Evolutionary conservation across 441 rosid genomes (phyloP), one percentile per base, ranked within the genome.

Genomic region (Gossypium davidsonii): DNA sequence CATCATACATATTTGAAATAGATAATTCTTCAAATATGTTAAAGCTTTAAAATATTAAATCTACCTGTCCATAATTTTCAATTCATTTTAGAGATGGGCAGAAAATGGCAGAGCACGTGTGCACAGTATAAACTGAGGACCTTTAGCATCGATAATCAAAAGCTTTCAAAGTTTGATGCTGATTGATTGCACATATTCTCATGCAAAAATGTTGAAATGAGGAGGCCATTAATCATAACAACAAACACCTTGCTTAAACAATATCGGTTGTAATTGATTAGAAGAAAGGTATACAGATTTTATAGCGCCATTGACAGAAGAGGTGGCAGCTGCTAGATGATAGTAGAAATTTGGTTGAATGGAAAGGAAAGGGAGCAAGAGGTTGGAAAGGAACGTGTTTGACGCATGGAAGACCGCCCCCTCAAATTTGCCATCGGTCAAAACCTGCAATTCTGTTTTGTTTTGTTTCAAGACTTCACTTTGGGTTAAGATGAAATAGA

Each of bases 381-480:
- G 17, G 25, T 28, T 53, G 52, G 71, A 44, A 64, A 42, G 10
- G 67, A 53, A 44, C 66, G 74, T n/a, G 31, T 44, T 65, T 65
- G 31, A 34, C 58, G 75, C 62, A 48, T 76, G 68, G 79, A 65
- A 65, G 76, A 48, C 79, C 62, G 56, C 76, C 67, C 69, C 62
- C 6, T 66, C 48, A 65, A 56, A 63, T 31, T 65, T 17, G 20
- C 8, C 67, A 34, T 4, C 14, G 63, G 70, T 72, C 73, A 76
- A 72, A 72, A 44, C 34, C 48, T 2, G 21, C 46, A 25, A 28
- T 9, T 56, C 23, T 55, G 44, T 39, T 39, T 25, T 25, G 63
- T 58, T 25, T 58, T 70, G 8, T 10, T 34, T 51, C 15, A 26
- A 56, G 57, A 57, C 61, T 21, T 57, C 34, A 23, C 31, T 57